These are phyloP conservation scores for Striga hermonthica DNA, from an alignment of 305 asterid genomes.

Conservation along the genomic window DNA sequence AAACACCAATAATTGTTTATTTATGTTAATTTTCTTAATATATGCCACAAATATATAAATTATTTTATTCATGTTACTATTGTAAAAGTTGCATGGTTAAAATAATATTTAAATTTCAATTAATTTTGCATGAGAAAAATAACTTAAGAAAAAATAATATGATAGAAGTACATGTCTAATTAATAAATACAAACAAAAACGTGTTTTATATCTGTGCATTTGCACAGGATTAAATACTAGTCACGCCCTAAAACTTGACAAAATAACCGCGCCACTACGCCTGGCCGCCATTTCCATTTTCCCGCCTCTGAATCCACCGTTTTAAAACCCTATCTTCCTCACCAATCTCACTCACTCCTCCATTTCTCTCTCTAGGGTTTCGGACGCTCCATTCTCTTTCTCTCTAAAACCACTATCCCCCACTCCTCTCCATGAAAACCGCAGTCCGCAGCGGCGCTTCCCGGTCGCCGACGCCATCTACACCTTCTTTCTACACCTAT, in stretches of 20 bases:
- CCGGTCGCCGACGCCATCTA: conserved; percentile 18
- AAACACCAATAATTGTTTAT: no score
- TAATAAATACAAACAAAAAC: no score
- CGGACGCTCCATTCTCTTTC: background rate
- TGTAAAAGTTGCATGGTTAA: no score
- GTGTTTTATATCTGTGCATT: no score
- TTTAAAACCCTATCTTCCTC: conserved; percentile 42
- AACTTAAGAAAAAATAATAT: no score
- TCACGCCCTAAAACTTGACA: conserved; percentile 35
- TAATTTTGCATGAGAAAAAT: no score
- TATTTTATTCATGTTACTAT: no score
- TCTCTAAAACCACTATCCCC: conserved; percentile 14
- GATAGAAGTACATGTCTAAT: no score
- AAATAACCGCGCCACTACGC: conserved; percentile 39
- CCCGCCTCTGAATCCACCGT: conserved; percentile 47
- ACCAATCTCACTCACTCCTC: conserved; percentile 1
- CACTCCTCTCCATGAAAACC: conserved; percentile 44
- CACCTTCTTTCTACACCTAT: conserved; percentile 46
- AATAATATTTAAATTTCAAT: no score
- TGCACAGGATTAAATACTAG: no score
- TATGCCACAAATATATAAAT: no score
- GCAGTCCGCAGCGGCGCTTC: conserved; percentile 28
- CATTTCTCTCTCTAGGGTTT: conserved; percentile 35
- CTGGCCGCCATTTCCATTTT: conserved; percentile 39
- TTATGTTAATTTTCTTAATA: no score